Evolutionary conservation across 371 early-diverging fungal species (phyloP).

Genomic region (Mucor sp.): DNA sequence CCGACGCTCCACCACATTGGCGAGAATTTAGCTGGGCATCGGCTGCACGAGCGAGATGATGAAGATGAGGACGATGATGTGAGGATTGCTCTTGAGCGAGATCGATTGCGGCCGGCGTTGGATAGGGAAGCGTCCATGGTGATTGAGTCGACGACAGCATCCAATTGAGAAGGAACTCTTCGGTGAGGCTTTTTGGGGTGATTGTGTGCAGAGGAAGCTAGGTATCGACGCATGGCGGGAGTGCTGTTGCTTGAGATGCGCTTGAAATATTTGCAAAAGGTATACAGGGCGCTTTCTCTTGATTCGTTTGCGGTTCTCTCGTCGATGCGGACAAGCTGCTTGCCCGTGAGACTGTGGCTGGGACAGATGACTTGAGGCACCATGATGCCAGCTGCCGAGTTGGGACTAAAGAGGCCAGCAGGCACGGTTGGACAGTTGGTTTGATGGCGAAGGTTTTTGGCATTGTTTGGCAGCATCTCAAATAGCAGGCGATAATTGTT

Average conservation of each 20-base stretch:
- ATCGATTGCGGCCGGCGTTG: neutral
- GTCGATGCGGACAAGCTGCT: constrained; percentile 19
- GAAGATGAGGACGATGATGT: neutral
- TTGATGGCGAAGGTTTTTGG: constrained; percentile 1
- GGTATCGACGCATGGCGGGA: constrained; percentile 38
- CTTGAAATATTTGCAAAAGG: constrained; percentile 34
- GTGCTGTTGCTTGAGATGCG: constrained; percentile 31
- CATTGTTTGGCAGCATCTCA: constrained; percentile 31
- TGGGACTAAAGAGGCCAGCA: constrained; percentile 23
- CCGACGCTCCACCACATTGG: constrained; percentile 22
- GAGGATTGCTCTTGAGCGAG: neutral
- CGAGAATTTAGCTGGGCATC: constrained; percentile 13
- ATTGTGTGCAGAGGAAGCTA: neutral
- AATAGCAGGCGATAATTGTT: constrained; percentile 47
- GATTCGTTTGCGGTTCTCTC: constrained; percentile 21
- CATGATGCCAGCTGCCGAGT: constrained; percentile 46
- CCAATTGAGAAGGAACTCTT: constrained; percentile 13
- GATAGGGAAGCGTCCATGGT: constrained; percentile 1
- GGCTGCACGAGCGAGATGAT: constrained; percentile 1
- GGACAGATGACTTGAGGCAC: constrained; percentile 58
- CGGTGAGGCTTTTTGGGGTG: neutral
- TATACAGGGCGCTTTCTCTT: constrained; percentile 23
- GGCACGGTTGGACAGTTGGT: constrained; percentile 22
- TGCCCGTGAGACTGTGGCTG: constrained; percentile 34
- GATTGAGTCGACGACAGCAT: constrained; percentile 19